These are phyloP conservation scores for Mycosarcoma mackinlayi DNA, from an alignment of 1,284 basidiomycete species.

Conservation along the genomic window DNA sequence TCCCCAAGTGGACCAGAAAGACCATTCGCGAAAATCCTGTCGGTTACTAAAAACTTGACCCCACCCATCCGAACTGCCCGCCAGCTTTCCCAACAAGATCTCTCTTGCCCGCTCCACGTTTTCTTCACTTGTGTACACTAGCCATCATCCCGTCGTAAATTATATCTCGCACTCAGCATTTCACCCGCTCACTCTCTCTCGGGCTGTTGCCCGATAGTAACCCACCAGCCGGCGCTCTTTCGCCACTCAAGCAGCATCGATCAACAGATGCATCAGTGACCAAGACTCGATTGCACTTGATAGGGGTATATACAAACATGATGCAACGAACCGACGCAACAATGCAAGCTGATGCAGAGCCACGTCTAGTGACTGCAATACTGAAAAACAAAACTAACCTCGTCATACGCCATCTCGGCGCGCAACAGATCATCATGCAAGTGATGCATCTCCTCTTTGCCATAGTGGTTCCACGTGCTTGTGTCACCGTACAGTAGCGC, in stretches of 20 bases:
- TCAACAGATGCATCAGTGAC: not conserved
- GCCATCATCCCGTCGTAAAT: not conserved
- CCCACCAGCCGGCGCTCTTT: no score
- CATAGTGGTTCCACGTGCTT: slow-evolving; percentile 99
- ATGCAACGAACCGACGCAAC: not conserved
- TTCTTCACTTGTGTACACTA: no score
- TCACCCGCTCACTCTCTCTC: not conserved
- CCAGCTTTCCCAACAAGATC: no score
- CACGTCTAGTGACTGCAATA: slow-evolving; percentile 63
- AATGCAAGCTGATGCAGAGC: not conserved
- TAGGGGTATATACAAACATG: slow-evolving; percentile 1
- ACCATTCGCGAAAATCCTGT: slow-evolving; percentile 42
- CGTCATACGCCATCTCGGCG: slow-evolving; percentile 83
- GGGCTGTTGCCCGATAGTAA: no score
- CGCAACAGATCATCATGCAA: slow-evolving; percentile 96
- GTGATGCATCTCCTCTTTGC: slow-evolving; percentile 84
- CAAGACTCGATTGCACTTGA: not conserved
- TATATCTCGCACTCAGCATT: not conserved
- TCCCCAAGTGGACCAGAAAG: slow-evolving; percentile 62
- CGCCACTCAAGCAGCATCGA: not conserved
- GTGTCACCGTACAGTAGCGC: slow-evolving; percentile 95
- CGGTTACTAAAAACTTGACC: slow-evolving; percentile 38
- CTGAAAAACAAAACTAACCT: slow-evolving; percentile 74
- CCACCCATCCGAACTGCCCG: no score
- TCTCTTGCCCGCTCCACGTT: no score